Percentiles rank a stretch among this genome's conserved stretches.
Conservation (phyloP, 139 green algal species). For the Chlorella sorokiniana region DNA sequence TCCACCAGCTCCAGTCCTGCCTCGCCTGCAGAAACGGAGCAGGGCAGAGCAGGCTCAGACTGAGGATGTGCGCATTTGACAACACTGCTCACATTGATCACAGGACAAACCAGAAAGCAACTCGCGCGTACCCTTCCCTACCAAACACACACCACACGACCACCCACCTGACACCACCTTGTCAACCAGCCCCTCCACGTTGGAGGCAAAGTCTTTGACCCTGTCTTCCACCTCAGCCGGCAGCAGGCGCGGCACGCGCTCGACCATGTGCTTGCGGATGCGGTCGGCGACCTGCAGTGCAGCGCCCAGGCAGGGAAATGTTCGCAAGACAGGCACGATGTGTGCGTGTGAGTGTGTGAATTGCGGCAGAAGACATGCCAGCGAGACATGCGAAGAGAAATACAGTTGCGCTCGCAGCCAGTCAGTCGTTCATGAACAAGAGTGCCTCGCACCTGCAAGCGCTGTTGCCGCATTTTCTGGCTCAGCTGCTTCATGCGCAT, state of each 20-base stretch:
- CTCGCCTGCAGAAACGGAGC: slow-evolving; percentile 22
- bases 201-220: slow-evolving; percentile 70
- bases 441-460: slow-evolving; percentile 36
- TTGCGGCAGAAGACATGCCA: background rate
- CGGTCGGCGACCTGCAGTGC: slow-evolving; percentile 58
- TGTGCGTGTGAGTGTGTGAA: background rate
- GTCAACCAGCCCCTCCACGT: slow-evolving; percentile 72
- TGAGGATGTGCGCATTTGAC: too few relatives aligned
- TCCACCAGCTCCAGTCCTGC: slow-evolving; percentile 44
- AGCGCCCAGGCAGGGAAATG: too few relatives aligned
- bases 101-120: background rate
- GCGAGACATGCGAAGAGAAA: too few relatives aligned
- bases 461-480: slow-evolving; percentile 65
- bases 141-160: background rate
- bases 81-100: too few relatives aligned
- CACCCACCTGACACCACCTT: slow-evolving; percentile 51
- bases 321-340: background rate
- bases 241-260: slow-evolving; percentile 35
- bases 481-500: slow-evolving; percentile 68
- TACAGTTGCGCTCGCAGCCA: too few relatives aligned
- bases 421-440: too few relatives aligned
- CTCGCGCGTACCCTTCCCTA: background rate
- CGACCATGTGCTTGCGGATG: slow-evolving; percentile 57
- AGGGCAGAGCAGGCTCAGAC: background rate
- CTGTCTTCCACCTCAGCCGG: slow-evolving; percentile 55